Evolutionary conservation across 177 flowering plant species (phyloP).

Genomic region (Vitis hybrid): DNA sequence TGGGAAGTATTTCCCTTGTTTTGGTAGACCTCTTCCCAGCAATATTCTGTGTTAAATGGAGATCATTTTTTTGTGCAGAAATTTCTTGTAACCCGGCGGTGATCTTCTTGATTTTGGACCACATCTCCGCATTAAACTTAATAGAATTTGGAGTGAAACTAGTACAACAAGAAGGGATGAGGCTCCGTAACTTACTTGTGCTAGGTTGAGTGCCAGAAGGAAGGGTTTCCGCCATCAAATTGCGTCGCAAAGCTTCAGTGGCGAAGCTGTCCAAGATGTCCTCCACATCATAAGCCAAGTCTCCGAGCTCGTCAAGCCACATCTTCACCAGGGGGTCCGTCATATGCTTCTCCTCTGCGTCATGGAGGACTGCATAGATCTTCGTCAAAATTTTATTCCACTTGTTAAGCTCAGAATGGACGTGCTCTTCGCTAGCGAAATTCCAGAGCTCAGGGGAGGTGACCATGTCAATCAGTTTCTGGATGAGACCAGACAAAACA

Average conservation of each 20-base stretch:
- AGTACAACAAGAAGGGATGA: no score
- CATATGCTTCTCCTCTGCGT: slow-evolving; percentile 21
- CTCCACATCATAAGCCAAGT: slow-evolving; percentile 3
- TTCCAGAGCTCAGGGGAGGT: no score
- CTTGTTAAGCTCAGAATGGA: background rate
- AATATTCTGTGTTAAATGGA: no score
- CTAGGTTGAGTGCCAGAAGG: background rate
- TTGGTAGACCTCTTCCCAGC: no score
- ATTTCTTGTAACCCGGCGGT: no score
- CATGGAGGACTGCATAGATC: slow-evolving; percentile 3
- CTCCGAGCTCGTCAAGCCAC: slow-evolving; percentile 19
- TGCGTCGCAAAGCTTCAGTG: background rate
- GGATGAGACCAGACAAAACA: background rate
- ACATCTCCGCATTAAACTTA: no score
- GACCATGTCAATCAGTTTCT: no score
- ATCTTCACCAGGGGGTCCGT: background rate
- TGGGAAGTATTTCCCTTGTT: no score
- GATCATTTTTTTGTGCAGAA: no score
- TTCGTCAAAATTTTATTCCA: slow-evolving; percentile 1
- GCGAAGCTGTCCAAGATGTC: background rate
- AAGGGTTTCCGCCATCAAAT: background rate
- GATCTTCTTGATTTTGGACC: no score
- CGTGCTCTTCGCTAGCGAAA: background rate
- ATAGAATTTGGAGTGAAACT: no score
- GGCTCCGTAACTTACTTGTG: background rate